A percentile compares a stretch with the other conserved stretches of the same genome.
Evolutionary conservation across 495 filamentous ascomycete species (phyloP).

Genomic region (Hyaloscypha bicolor): DNA sequence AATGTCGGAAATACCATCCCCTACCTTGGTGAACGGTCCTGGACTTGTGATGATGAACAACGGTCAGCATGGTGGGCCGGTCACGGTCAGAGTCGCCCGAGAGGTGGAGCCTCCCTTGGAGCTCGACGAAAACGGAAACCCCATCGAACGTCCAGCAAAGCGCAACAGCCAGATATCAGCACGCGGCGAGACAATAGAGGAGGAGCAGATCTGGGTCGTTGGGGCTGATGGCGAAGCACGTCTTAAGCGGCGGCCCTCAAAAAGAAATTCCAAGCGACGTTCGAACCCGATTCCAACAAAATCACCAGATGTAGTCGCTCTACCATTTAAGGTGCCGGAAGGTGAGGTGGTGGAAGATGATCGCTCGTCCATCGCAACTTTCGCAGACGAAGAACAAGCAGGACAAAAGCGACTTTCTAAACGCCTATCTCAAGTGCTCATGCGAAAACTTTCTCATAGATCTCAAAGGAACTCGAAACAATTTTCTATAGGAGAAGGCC

Average conservation of each 20-base stretch:
- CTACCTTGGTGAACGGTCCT: slow-evolving; percentile 32
- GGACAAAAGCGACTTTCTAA: slow-evolving; percentile 36
- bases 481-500: slow-evolving; percentile 14
- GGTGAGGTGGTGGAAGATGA: slow-evolving; percentile 49
- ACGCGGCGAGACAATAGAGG: slow-evolving; percentile 27
- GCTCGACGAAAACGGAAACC: slow-evolving; percentile 23
- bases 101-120: slow-evolving; percentile 32
- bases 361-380: slow-evolving; percentile 61
- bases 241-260: slow-evolving; percentile 23
- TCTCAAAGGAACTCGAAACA: slow-evolving; percentile 31
- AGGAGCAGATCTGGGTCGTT: slow-evolving; percentile 39
- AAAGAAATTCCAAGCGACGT: slow-evolving; percentile 23
- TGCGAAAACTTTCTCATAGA: slow-evolving; percentile 49
- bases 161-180: slow-evolving; percentile 16
- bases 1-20: slow-evolving; percentile 36
- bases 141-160: slow-evolving; percentile 26
- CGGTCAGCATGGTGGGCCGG: slow-evolving; percentile 33
- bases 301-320: slow-evolving; percentile 51
- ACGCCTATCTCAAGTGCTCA: slow-evolving; percentile 49
- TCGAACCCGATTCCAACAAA: slow-evolving; percentile 25
- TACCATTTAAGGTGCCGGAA: slow-evolving; percentile 62
- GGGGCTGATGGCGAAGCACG: slow-evolving; percentile 36
- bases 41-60: slow-evolving; percentile 36
- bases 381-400: slow-evolving; percentile 56
- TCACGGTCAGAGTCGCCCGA: slow-evolving; percentile 43